Base-by-base conservation (phyloP, 2,329 filamentous ascomycete genomes). In the Dothidotthia symphoricarpi region DNA sequence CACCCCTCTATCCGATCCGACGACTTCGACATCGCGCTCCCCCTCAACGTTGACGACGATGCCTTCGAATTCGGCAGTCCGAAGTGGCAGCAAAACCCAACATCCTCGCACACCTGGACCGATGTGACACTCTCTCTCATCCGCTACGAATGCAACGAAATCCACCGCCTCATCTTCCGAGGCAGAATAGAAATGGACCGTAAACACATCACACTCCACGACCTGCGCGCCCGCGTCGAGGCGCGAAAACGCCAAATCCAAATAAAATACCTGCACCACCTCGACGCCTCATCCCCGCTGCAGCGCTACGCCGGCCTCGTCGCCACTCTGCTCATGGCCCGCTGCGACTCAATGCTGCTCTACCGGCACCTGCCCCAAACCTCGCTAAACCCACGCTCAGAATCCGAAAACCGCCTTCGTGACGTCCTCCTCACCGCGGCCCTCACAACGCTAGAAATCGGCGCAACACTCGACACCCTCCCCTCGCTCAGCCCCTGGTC, bases 311-410 rank as follows among this genome's bases (percentile, higher is more conserved):
- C 63, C n/a, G 63, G 63, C 10, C 55, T 67, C 3, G 62, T 67
- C 13, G 63, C 61, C 1, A 67, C 61, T 0, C 50, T 66, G 2
- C 50, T 67, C n/a, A 63, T 66, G 57, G 48, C 63, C 2, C 63
- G 63, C 38, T 67, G 63, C 50, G 63, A 67, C 49, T 64, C 61
- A 1, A 67, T 66, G 63, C 58, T 67, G 1, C 57, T 67, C 15
- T 67, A 66, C 44, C 63, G 63, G 3, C 63, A 66, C 27, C 58
- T 67, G 1, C 63, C 63, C 0, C 62, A 67, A 47, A 63, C 63
- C 8, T 55, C 55, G 3, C 48, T 58, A 0, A 54, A 60, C 16
- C 52, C 58, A 9, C 63, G 63, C 26, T 64, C 63, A 13, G 61
- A 65, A 14, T 60, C 61, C 1, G 63, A 66, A 28, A 65, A 65